phyloP scores from a whole-genome alignment of 148 eudicot species.

The Cornus controversa region DNA sequence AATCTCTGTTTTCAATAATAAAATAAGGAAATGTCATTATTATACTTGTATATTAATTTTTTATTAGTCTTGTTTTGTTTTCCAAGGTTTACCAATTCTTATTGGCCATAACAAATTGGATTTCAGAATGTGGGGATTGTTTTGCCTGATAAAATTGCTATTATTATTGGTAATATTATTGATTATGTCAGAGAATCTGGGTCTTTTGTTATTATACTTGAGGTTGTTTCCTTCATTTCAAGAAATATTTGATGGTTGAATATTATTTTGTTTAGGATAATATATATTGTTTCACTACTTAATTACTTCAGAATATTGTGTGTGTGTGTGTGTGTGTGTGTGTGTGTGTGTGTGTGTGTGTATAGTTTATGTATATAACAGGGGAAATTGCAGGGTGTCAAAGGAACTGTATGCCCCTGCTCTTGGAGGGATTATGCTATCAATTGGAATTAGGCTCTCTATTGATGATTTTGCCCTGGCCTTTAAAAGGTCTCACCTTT shows the following conservation, averaged over 20 bases:
- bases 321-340: too few relatives aligned
- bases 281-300: neutral
- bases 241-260: neutral
- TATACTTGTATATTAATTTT: neutral
- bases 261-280: too few relatives aligned
- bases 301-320: neutral
- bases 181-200: neutral
- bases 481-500: constrained; percentile 56
- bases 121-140: too few relatives aligned
- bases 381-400: constrained; percentile 71
- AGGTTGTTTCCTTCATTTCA: too few relatives aligned
- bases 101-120: neutral
- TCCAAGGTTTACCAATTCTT: neutral
- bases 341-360: too few relatives aligned
- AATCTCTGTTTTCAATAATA: neutral
- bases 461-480: constrained; percentile 82
- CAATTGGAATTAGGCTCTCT: constrained; percentile 86
- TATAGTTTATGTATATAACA: constrained; percentile 14
- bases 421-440: constrained; percentile 97
- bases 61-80: neutral
- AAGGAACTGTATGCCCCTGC: constrained; percentile 94
- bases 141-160: neutral
- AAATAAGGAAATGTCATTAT: neutral
- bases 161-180: neutral
- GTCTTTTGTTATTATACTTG: neutral